Percentiles rank a stretch among this genome's conserved stretches.
Conservation (phyloP, 2,329 filamentous ascomycete genomes). For the Clarireedia sp. region DNA sequence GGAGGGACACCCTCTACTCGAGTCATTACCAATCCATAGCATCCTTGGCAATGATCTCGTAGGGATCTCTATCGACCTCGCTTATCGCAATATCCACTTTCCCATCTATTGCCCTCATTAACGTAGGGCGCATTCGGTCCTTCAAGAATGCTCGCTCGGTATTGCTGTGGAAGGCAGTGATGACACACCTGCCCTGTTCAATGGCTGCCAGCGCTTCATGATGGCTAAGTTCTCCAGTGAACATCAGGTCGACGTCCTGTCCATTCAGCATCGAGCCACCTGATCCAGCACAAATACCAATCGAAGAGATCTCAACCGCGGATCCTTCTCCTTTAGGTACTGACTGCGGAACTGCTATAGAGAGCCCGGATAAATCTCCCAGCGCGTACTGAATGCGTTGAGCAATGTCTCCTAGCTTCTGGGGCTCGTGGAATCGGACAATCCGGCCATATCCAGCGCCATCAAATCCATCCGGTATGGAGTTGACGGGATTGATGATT, state of each 20-base stretch:
- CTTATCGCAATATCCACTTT: slow-evolving; percentile 65
- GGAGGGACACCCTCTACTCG: not conserved
- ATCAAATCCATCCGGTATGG: slow-evolving; percentile 21
- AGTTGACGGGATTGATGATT: slow-evolving; percentile 24
- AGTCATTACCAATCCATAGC: slow-evolving; percentile 7
- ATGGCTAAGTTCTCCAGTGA: slow-evolving; percentile 90
- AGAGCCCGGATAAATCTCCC: slow-evolving; percentile 16
- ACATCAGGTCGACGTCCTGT: slow-evolving; percentile 66
- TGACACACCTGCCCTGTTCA: slow-evolving; percentile 73
- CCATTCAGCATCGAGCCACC: slow-evolving; percentile 69
- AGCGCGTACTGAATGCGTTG: slow-evolving; percentile 20
- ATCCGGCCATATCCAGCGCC: slow-evolving; percentile 29
- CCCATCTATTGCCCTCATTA: slow-evolving; percentile 50
- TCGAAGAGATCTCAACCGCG: slow-evolving; percentile 47
- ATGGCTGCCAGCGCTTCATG: slow-evolving; percentile 84
- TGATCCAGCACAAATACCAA: slow-evolving; percentile 86
- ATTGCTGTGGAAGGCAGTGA: slow-evolving; percentile 88
- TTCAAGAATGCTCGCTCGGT: slow-evolving; percentile 79
- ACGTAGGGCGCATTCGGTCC: slow-evolving; percentile 57
- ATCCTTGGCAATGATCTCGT: slow-evolving; percentile 52
- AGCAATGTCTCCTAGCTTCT: slow-evolving; percentile 20
- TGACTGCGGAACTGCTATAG: slow-evolving; percentile 27
- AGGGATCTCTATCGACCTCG: slow-evolving; percentile 78
- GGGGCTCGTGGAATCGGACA: slow-evolving; percentile 22
- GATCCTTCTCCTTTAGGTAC: slow-evolving; percentile 13